Conservation (phyloP, 306 rosid species). For the Carpinus fangiana region DNA sequence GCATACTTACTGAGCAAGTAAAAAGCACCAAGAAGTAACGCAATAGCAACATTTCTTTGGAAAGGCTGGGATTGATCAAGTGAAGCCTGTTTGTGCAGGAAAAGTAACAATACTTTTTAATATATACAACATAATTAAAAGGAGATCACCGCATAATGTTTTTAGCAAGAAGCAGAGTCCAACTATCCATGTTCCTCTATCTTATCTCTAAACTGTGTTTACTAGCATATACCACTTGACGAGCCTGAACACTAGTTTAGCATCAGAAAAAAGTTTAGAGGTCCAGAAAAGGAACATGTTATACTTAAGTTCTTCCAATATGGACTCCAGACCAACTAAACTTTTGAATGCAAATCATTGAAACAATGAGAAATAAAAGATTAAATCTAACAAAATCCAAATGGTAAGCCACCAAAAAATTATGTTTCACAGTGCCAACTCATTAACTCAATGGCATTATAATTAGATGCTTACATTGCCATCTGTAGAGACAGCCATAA, state of each 20-base stretch:
- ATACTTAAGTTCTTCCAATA: neutral
- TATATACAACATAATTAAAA: conserved; percentile 22
- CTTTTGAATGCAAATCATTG: neutral
- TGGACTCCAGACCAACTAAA: neutral
- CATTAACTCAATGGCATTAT: neutral
- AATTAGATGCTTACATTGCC: neutral
- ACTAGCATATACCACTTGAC: neutral
- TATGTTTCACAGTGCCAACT: neutral
- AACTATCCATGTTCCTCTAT: neutral
- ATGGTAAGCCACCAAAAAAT: neutral
- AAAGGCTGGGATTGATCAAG: conserved; percentile 95
- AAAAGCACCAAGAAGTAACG: conserved; percentile 87
- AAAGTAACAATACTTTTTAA: conserved; percentile 3
- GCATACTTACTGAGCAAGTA: conserved; percentile 90
- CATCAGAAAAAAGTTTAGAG: neutral
- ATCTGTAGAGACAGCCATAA: neutral
- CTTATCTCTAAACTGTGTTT: neutral
- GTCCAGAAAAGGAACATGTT: neutral
- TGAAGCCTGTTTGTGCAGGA: conserved; percentile 57
- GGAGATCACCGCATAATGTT: conserved; percentile 10
- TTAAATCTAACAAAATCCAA: neutral
- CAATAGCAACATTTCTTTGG: conserved; percentile 84
- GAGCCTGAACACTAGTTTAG: neutral
- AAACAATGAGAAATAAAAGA: neutral
- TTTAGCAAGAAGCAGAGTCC: neutral